A percentile compares a stretch with the other conserved stretches of the same genome.
phyloP scores from a whole-genome alignment of 805 yeast genomes.

The Ogataea philodendri region DNA sequence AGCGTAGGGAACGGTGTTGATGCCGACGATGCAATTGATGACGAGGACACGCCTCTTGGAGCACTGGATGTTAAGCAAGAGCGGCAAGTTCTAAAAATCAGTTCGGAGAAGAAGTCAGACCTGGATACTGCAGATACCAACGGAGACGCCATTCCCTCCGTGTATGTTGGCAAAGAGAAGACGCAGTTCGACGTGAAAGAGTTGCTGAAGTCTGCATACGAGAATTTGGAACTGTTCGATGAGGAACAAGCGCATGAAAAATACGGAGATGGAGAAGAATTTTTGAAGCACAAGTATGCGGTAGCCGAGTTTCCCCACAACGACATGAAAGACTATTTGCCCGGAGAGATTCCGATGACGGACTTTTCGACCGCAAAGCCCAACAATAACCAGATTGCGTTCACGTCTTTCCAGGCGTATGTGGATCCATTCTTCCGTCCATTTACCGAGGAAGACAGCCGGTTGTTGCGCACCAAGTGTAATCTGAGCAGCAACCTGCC shows the following conservation, averaged over 20 bases:
- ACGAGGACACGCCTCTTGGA: slow-evolving; percentile 3
- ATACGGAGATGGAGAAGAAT: slow-evolving; percentile 57
- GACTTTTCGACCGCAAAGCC: slow-evolving; percentile 86
- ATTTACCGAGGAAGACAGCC: slow-evolving; percentile 77
- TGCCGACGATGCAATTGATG: slow-evolving; percentile 5
- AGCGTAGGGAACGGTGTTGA: slow-evolving; percentile 5
- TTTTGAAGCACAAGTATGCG: slow-evolving; percentile 70
- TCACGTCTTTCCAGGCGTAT: slow-evolving; percentile 79
- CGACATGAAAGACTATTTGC: slow-evolving; percentile 71
- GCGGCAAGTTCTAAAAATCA: slow-evolving; percentile 1
- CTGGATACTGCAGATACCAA: slow-evolving; percentile 2
- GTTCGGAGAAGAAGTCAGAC: slow-evolving; percentile 1
- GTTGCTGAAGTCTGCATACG: slow-evolving; percentile 22
- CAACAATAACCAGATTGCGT: slow-evolving; percentile 85
- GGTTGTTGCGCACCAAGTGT: slow-evolving; percentile 61
- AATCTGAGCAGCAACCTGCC: slow-evolving; percentile 50
- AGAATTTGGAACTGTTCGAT: slow-evolving; percentile 25
- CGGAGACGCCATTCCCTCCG: slow-evolving; percentile 40
- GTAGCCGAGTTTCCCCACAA: slow-evolving; percentile 87
- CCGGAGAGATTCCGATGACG: slow-evolving; percentile 84
- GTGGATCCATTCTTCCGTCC: slow-evolving; percentile 82
- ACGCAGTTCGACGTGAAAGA: slow-evolving; percentile 22
- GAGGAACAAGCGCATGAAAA: slow-evolving; percentile 59
- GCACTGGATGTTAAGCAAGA: slow-evolving; percentile 4
- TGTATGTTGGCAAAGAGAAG: slow-evolving; percentile 28